phyloP scores from a whole-genome alignment of 257 asterid species.

The Ilex aquifolium region DNA sequence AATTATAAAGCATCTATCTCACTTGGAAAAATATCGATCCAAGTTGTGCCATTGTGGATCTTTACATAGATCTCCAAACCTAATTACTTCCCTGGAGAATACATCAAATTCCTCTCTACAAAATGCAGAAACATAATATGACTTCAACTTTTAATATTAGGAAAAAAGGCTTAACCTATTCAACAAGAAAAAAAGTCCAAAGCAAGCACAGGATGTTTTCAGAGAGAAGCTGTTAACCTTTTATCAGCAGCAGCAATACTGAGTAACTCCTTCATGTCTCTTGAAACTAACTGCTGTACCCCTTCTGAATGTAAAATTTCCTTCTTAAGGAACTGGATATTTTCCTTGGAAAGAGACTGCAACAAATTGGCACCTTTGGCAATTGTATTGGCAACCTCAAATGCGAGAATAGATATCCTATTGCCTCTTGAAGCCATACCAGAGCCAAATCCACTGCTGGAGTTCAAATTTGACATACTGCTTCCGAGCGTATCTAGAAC shows the following conservation, averaged over 20 bases:
- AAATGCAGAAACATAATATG: slow-evolving; percentile 8
- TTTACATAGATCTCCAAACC: slow-evolving; percentile 93
- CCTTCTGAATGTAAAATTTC: slow-evolving; percentile 82
- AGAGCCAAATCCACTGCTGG: slow-evolving; percentile 67
- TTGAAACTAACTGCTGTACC: slow-evolving; percentile 72
- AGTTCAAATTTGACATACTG: slow-evolving; percentile 90
- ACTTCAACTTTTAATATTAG: neutral
- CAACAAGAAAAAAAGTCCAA: slow-evolving; percentile 5
- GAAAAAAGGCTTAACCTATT: neutral
- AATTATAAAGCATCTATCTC: slow-evolving; percentile 20
- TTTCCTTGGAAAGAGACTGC: slow-evolving; percentile 84
- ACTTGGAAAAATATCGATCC: slow-evolving; percentile 75
- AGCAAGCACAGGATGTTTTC: slow-evolving; percentile 1
- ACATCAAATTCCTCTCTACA: slow-evolving; percentile 91
- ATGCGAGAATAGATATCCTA: slow-evolving; percentile 69
- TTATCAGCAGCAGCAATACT: slow-evolving; percentile 93
- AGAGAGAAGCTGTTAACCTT: slow-evolving; percentile 37
- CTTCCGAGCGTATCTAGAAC: slow-evolving; percentile 95
- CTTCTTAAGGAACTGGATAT: slow-evolving; percentile 57
- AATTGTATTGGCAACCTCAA: slow-evolving; percentile 95
- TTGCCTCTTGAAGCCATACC: slow-evolving; percentile 74
- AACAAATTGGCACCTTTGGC: slow-evolving; percentile 78
- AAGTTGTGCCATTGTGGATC: slow-evolving; percentile 99
- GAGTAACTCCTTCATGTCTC: slow-evolving; percentile 81
- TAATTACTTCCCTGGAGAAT: slow-evolving; percentile 79